Conservation (phyloP, 208 protist species). For the Wallacemonas sp. region DNA sequence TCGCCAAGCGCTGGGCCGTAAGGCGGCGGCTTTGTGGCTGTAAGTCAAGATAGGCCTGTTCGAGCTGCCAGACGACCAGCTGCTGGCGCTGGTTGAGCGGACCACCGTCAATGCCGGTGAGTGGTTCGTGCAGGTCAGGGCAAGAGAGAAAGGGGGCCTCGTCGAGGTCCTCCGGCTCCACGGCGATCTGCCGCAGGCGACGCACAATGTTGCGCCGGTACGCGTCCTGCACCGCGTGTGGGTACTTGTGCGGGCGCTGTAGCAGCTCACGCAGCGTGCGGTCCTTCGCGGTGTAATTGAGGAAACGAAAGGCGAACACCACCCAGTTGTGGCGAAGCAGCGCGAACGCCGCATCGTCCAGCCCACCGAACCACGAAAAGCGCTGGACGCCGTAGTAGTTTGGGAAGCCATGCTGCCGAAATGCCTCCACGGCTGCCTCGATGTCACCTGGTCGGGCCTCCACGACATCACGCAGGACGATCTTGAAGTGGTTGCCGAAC, state of each 20-base stretch:
- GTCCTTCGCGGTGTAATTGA: conserved; percentile 69
- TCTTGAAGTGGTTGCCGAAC: conserved; percentile 82
- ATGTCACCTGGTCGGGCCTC: conserved; percentile 30
- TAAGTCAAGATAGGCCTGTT: conserved; percentile 79
- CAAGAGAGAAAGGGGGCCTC: conserved; percentile 62
- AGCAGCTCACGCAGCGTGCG: conserved; percentile 75
- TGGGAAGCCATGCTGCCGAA: conserved; percentile 67
- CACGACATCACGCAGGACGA: conserved; percentile 76
- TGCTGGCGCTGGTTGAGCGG: conserved; percentile 45
- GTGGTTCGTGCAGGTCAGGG: conserved; percentile 39
- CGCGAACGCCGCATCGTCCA: conserved; percentile 72
- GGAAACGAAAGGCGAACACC: conserved; percentile 84
- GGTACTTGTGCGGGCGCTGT: conserved; percentile 81
- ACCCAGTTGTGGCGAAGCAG: conserved; percentile 83
- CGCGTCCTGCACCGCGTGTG: conserved; percentile 74
- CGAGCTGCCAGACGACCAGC: conserved; percentile 62
- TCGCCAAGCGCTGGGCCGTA: conserved; percentile 74
- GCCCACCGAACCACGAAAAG: conserved; percentile 86
- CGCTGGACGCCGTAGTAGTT: conserved; percentile 91
- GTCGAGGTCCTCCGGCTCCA: conserved; percentile 76
- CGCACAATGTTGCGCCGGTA: conserved; percentile 78
- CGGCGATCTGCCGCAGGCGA: conserved; percentile 55
- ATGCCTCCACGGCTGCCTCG: conserved; percentile 43
- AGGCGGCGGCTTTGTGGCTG: conserved; percentile 52
- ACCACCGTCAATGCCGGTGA: conserved; percentile 22